Percentiles rank a stretch among this genome's conserved stretches.
These are phyloP conservation scores for Forsythia suspensa DNA, from an alignment of 257 asterid genomes.

Conservation along the genomic window DNA sequence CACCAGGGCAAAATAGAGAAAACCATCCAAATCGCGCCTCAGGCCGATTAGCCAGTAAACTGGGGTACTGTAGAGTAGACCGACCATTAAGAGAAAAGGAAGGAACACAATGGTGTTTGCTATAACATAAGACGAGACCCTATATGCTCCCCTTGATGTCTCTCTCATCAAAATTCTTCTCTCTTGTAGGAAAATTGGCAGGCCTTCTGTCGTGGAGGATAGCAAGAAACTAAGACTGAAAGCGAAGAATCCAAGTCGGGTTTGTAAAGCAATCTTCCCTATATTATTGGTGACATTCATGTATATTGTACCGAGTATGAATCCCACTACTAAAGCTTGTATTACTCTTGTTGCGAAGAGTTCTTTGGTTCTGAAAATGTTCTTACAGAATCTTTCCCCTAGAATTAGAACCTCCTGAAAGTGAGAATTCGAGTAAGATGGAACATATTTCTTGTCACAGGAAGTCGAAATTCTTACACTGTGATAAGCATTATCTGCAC, in stretches of 20 bases:
- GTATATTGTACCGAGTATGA: conserved; percentile 67
- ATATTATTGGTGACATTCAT: conserved; percentile 49
- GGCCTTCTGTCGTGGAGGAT: conserved; percentile 78
- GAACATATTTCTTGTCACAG: conserved; percentile 2
- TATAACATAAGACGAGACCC: conserved; percentile 72
- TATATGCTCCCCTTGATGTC: conserved; percentile 71
- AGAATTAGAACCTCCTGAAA: conserved; percentile 53
- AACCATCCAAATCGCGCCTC: conserved; percentile 51
- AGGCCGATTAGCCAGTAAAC: conserved; percentile 85
- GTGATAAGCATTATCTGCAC: background rate
- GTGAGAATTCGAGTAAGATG: conserved; percentile 43
- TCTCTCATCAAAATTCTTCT: conserved; percentile 68
- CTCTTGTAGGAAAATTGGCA: conserved; percentile 82
- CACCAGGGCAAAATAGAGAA: conserved; percentile 65
- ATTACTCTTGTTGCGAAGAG: conserved; percentile 64
- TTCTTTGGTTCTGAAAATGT: conserved; percentile 71
- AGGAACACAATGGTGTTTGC: conserved; percentile 74
- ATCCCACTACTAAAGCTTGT: conserved; percentile 64
- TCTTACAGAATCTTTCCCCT: conserved; percentile 60
- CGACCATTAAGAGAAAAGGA: conserved; percentile 67
- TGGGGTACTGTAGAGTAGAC: conserved; percentile 55
- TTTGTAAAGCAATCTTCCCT: conserved; percentile 45
- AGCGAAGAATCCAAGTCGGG: conserved; percentile 78
- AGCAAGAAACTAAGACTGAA: conserved; percentile 75
- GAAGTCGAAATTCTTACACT: background rate